Evolutionary conservation across 2,329 filamentous ascomycete genomes (phyloP).

Genomic region (Colletotrichum karsti): DNA sequence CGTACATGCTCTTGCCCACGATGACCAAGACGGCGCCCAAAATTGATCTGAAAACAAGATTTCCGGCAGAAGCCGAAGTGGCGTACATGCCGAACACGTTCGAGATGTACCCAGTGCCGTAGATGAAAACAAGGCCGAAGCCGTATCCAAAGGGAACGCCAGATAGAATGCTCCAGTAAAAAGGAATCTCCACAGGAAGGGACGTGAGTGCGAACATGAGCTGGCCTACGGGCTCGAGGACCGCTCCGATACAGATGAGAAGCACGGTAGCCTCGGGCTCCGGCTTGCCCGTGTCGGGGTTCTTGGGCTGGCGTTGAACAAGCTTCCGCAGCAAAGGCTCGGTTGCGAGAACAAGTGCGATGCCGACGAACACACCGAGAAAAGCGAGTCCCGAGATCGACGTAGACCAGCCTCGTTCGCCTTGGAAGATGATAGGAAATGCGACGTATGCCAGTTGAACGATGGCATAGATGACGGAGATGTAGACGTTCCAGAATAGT

Average conservation of each 20-base stretch:
- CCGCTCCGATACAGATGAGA: constrained; percentile 68
- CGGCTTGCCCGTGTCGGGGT: constrained; percentile 65
- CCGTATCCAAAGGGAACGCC: constrained; percentile 71
- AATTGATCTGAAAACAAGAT: constrained; percentile 66
- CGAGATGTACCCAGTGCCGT: constrained; percentile 70
- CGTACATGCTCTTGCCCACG: constrained; percentile 67
- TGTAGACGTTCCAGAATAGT: constrained; percentile 64
- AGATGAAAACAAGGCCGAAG: constrained; percentile 72
- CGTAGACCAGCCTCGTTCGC: constrained; percentile 64
- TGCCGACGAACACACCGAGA: constrained; percentile 29
- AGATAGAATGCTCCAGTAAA: constrained; percentile 68
- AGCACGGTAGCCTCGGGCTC: constrained; percentile 71
- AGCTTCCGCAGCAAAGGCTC: constrained; percentile 53
- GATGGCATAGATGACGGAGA: constrained; percentile 70
- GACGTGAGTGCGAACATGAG: constrained; percentile 74
- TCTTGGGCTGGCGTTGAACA: constrained; percentile 66
- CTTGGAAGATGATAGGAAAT: constrained; percentile 69
- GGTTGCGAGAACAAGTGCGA: constrained; percentile 42
- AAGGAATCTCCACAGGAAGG: constrained; percentile 65
- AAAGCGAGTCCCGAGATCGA: constrained; percentile 61
- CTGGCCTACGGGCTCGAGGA: constrained; percentile 66
- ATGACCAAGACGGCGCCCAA: constrained; percentile 69
- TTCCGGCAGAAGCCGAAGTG: constrained; percentile 70
- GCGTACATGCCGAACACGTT: constrained; percentile 72
- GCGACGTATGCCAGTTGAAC: constrained; percentile 73